These are phyloP conservation scores for Phytophthora quininea DNA, from an alignment of 352 stramenopile species.

Conservation along the genomic window DNA sequence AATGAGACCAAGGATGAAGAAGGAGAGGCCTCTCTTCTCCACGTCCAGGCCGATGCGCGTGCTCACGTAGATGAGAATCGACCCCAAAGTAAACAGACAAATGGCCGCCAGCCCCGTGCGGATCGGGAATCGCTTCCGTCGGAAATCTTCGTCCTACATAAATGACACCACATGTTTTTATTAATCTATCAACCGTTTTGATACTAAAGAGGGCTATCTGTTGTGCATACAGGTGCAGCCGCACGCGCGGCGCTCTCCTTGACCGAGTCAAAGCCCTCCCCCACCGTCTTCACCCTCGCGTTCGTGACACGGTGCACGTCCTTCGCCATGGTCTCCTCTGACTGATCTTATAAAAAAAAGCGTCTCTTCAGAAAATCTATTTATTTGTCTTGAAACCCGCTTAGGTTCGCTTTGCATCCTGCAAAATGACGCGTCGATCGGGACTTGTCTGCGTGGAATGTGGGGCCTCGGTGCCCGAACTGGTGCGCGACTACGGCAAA, in stretches of 20 bases:
- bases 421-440: slow-evolving; percentile 14
- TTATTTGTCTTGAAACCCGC: too few relatives aligned
- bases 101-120: slow-evolving; percentile 75
- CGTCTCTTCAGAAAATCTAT: too few relatives aligned
- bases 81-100: slow-evolving; percentile 75
- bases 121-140: slow-evolving; percentile 67
- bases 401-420: neutral
- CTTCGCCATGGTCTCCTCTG: slow-evolving; percentile 59
- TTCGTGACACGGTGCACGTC: slow-evolving; percentile 44
- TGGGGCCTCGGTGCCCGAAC: slow-evolving; percentile 57
- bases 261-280: slow-evolving; percentile 42
- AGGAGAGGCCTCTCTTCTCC: slow-evolving; percentile 74
- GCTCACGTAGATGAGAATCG: slow-evolving; percentile 77
- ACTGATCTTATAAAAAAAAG: slow-evolving; percentile 25
- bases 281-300: slow-evolving; percentile 41
- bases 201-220: neutral
- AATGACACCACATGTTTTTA: slow-evolving; percentile 1
- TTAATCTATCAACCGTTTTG: neutral
- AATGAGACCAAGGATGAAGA: slow-evolving; percentile 82
- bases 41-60: slow-evolving; percentile 78
- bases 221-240: slow-evolving; percentile 32
- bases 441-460: slow-evolving; percentile 80
- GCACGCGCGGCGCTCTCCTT: slow-evolving; percentile 40
- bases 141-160: slow-evolving; percentile 39
- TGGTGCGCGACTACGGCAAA: slow-evolving; percentile 87